A percentile compares a stretch with the other conserved stretches of the same genome.
phyloP scores from a whole-genome alignment of 495 filamentous ascomycete genomes.

The Aspergillus avenaceus region DNA sequence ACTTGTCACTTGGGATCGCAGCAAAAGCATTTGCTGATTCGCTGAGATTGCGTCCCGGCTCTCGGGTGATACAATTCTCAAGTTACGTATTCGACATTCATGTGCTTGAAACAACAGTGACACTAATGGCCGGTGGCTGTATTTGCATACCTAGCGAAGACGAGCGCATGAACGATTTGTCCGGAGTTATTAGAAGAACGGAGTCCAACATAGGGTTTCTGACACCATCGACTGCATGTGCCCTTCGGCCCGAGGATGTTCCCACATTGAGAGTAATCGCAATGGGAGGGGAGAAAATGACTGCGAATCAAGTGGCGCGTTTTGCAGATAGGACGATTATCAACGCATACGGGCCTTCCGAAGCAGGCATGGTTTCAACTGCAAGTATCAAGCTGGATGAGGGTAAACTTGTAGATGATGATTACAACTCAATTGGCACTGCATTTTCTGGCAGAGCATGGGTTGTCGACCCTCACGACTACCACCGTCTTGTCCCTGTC shows the following conservation, averaged over 20 bases:
- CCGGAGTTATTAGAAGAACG: slow-evolving; percentile 37
- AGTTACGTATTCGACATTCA: slow-evolving; percentile 67
- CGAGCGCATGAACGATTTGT: slow-evolving; percentile 46
- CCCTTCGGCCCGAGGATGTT: slow-evolving; percentile 41
- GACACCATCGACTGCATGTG: slow-evolving; percentile 46
- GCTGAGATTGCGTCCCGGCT: slow-evolving; percentile 42
- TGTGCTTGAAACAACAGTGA: slow-evolving; percentile 62
- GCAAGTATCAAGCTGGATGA: slow-evolving; percentile 33
- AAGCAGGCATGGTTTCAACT: slow-evolving; percentile 46
- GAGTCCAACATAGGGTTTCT: slow-evolving; percentile 34
- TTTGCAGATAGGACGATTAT: slow-evolving; percentile 42
- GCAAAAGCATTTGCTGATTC: slow-evolving; percentile 29
- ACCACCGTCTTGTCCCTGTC: slow-evolving; percentile 53
- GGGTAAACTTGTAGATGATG: slow-evolving; percentile 41
- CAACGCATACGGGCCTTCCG: slow-evolving; percentile 54
- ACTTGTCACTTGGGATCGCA: slow-evolving; percentile 32
- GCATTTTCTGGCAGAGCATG: slow-evolving; percentile 43
- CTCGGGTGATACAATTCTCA: slow-evolving; percentile 64
- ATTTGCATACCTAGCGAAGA: slow-evolving; percentile 62
- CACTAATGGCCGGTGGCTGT: slow-evolving; percentile 58
- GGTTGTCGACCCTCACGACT: slow-evolving; percentile 57
- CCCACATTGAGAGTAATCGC: slow-evolving; percentile 46
- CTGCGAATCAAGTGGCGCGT: slow-evolving; percentile 33
- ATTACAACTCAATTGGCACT: slow-evolving; percentile 37
- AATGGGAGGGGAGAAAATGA: slow-evolving; percentile 56